Percentiles rank a stretch among this genome's conserved stretches.
Conservation (phyloP, 78 protist species). For the Ministeria vibrans region DNA sequence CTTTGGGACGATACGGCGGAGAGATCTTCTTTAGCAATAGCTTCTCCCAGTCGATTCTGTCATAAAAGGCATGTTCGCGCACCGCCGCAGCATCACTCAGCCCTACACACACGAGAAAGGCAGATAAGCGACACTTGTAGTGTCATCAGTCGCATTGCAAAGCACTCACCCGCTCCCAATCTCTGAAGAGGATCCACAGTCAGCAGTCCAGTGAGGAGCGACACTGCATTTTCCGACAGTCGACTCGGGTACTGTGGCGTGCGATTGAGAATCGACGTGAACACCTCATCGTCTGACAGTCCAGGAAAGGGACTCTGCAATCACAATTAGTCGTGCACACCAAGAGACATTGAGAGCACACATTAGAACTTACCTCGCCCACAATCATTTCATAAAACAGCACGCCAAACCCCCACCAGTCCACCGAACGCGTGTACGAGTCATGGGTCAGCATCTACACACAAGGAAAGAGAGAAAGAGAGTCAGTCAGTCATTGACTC, state of each 20-base stretch:
- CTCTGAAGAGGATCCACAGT: too few relatives aligned
- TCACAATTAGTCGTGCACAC: neutral
- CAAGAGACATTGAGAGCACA: neutral
- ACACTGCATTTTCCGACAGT: neutral
- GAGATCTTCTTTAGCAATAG: slow-evolving; percentile 5
- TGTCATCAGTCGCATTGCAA: too few relatives aligned
- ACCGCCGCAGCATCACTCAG: slow-evolving; percentile 90
- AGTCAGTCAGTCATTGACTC: neutral
- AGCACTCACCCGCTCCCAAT: too few relatives aligned
- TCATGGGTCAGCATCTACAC: too few relatives aligned
- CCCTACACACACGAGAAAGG: slow-evolving; percentile 15
- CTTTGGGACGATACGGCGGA: too few relatives aligned
- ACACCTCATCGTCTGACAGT: too few relatives aligned
- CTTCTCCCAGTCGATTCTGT: slow-evolving; percentile 65
- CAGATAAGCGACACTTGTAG: slow-evolving; percentile 78
- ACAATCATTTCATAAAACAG: slow-evolving; percentile 29
- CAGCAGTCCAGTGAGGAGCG: neutral
- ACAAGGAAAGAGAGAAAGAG: neutral
- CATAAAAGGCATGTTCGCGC: slow-evolving; percentile 34
- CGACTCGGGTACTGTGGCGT: neutral
- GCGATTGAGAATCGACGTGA: neutral
- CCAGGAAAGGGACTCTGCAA: neutral
- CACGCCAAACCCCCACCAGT: slow-evolving; percentile 40
- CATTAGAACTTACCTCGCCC: slow-evolving; percentile 39
- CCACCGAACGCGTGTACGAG: neutral